phyloP scores from a whole-genome alignment of 805 yeast genomes.

The Sugiyamaella lignohabitans region DNA sequence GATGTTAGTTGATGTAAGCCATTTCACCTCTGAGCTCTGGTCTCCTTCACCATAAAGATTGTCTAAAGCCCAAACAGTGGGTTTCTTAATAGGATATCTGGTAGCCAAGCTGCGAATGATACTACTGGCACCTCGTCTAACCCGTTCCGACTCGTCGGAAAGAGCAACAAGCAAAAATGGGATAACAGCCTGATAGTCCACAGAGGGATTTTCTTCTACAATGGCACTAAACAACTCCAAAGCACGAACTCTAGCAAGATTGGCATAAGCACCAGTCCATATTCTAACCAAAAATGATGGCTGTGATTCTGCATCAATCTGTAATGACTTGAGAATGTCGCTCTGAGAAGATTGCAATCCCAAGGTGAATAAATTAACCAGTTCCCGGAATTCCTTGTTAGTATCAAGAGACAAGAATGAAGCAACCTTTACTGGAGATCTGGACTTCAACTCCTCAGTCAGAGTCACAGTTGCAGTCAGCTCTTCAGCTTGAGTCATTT shows the following conservation, averaged over 20 bases:
- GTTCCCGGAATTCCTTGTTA: constrained; percentile 9
- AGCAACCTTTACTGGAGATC: constrained; percentile 7
- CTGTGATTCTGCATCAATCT: constrained; percentile 6
- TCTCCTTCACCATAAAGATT: constrained; percentile 48
- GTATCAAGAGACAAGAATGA: constrained; percentile 15
- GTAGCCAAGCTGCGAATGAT: constrained; percentile 20
- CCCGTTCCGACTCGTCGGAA: constrained; percentile 28
- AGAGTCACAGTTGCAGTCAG: constrained; percentile 13
- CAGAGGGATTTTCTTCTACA: constrained; percentile 7
- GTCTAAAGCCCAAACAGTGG: constrained; percentile 30
- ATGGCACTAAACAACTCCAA: constrained; percentile 21
- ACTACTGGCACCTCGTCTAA: constrained; percentile 28
- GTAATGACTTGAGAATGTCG: constrained; percentile 3
- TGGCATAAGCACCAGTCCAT: constrained; percentile 31
- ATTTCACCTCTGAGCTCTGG: constrained; percentile 44
- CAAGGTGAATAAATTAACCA: constrained; percentile 9
- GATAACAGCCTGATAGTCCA: constrained; percentile 33
- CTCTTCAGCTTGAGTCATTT: constrained; percentile 13
- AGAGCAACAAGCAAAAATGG: constrained; percentile 31
- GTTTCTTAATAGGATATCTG: constrained; percentile 20
- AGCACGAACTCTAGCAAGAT: constrained; percentile 33
- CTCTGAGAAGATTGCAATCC: not conserved
- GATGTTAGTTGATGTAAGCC: constrained; percentile 59
- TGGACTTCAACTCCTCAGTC: constrained; percentile 1
- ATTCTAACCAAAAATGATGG: constrained; percentile 33